Base-by-base conservation (phyloP, 306 rosid genomes). In the Hippophae rhamnoides region DNA sequence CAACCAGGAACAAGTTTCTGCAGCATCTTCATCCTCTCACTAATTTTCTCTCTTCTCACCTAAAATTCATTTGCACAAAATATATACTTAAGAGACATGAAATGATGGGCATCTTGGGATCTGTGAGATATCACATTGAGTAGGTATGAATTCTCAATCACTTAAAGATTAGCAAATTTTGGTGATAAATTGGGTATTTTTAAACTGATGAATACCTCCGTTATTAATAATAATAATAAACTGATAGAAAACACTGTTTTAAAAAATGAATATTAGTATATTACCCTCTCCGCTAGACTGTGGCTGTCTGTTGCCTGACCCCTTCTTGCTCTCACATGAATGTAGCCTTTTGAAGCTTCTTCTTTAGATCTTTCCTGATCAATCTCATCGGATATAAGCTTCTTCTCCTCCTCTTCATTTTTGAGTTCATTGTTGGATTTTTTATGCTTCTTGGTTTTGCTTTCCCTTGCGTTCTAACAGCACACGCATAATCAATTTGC, bases 301-400 rank as follows among this genome's bases (percentile, higher is more conserved):
- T 92, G 98, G 79, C 89, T 92, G 69, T 92, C 98, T 2, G 98
- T 92, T 41, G 98, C 98, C 64, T 92, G 95, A 61, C 98, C 98
- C 77, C 98, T 87, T 71, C 98, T 81, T 62, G 96, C 98, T 80
- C 98, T 85, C 40, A 92, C 98, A 53, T 87, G 98, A 70, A 92
- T 85, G 69, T 83, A 92, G 3, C 85, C 98, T 5, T 79, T 76
- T 67, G 96, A 81, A 63, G 86, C 67, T 47, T 81, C 92, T 13
- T 83, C 87, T 13, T 56, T 11, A 64, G 52, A 56, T 38, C 82
- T 77, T 63, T 80, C 74, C 61, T 79, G 59, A 8, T 70, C 69
- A 52, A 77, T 78, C 65, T 74, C 66, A 60, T 54, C 75, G 45
- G 64, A 52, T 65, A 73, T 71, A 41, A 18, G 5, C 65, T 82